Evolutionary conservation across 2,329 filamentous ascomycete species (phyloP).

Genomic region (Hymenoscyphus salicellus): DNA sequence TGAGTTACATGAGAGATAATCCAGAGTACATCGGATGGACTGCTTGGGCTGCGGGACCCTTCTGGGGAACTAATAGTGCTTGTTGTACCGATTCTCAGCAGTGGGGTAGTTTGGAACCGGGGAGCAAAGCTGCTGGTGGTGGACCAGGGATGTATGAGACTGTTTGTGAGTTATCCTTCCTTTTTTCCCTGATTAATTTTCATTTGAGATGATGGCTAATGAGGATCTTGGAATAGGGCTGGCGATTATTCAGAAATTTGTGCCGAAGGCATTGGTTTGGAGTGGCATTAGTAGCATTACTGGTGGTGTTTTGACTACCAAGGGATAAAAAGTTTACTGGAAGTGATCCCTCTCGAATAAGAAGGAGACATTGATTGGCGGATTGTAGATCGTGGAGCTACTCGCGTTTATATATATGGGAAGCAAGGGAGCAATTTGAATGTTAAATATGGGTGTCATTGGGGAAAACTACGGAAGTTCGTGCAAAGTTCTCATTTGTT

Average conservation of each 20-base stretch:
- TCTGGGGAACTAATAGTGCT: conserved; percentile 46
- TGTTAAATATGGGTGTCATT: no score
- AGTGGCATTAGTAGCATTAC: conserved; percentile 30
- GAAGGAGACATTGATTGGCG: no score
- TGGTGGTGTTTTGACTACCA: conserved; percentile 21
- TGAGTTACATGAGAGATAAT: conserved; percentile 48
- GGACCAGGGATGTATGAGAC: conserved; percentile 45
- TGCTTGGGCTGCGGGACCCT: conserved; percentile 49
- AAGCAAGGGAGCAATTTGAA: no score
- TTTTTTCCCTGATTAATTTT: background rate
- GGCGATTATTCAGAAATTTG: conserved; percentile 43
- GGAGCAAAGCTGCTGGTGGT: conserved; percentile 44
- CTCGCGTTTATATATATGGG: no score
- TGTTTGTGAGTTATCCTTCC: conserved; percentile 38
- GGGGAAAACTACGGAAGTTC: no score
- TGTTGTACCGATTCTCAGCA: conserved; percentile 42
- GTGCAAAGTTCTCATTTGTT: no score
- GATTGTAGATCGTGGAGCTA: no score
- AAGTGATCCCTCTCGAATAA: no score
- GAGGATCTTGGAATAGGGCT: background rate
- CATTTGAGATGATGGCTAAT: background rate
- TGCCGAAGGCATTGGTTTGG: conserved; percentile 43
- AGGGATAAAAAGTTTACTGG: conserved; percentile 2
- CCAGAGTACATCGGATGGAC: conserved; percentile 50
- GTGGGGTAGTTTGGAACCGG: conserved; percentile 47